These are phyloP conservation scores for Alternaria postmessia DNA, from an alignment of 2,329 filamentous ascomycete species.

Conservation along the genomic window DNA sequence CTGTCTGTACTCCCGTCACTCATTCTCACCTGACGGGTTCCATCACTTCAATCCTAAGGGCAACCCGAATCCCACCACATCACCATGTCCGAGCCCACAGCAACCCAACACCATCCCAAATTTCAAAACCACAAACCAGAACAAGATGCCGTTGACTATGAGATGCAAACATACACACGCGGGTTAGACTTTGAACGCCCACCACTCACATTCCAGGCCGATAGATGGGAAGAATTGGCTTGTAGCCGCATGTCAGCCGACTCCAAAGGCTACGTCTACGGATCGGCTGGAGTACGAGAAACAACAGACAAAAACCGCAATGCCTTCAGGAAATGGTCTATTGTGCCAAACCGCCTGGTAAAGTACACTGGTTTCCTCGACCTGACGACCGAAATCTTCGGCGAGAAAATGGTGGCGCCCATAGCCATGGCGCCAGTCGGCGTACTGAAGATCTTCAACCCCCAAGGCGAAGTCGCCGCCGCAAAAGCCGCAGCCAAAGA, in stretches of 20 bases:
- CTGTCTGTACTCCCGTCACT: neutral
- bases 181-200: constrained; percentile 46
- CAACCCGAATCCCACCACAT: neutral
- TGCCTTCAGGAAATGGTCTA: constrained; percentile 36
- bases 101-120: constrained; percentile 19
- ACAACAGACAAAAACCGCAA: constrained; percentile 42
- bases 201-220: constrained; percentile 44
- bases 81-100: constrained; percentile 20
- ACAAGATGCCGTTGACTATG: constrained; percentile 34
- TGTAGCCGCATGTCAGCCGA: constrained; percentile 38
- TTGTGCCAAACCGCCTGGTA: constrained; percentile 29
- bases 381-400: constrained; percentile 40
- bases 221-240: constrained; percentile 33
- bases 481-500: constrained; percentile 67
- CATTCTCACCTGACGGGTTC: neutral
- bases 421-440: constrained; percentile 72
- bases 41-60: neutral
- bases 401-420: constrained; percentile 57
- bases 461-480: constrained; percentile 68
- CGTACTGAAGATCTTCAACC: constrained; percentile 71
- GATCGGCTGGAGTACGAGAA: constrained; percentile 44
- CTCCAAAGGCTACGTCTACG: constrained; percentile 46
- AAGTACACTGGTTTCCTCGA: constrained; percentile 22
- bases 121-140: constrained; percentile 19
- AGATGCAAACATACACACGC: constrained; percentile 41